These are phyloP conservation scores for Eleusine indica DNA, from an alignment of 176 grass and related monocot species.

Conservation along the genomic window DNA sequence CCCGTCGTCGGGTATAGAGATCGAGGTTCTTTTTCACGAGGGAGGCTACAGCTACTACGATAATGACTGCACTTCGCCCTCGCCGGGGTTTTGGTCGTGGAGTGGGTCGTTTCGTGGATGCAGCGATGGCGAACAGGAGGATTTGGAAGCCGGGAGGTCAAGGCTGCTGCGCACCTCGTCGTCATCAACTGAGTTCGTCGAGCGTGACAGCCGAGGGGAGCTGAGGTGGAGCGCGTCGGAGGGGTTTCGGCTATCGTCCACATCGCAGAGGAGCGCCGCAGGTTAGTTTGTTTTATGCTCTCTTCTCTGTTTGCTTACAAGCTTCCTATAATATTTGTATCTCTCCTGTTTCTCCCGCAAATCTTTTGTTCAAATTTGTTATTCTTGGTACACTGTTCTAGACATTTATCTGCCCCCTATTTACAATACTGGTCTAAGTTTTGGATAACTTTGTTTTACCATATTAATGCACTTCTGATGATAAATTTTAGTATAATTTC, in stretches of 20 bases:
- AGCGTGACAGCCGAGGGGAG: constrained; percentile 6
- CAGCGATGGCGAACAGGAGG: constrained; percentile 10
- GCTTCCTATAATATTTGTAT: too few relatives aligned
- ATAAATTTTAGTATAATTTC: too few relatives aligned
- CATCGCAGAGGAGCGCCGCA: neutral
- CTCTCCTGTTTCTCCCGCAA: too few relatives aligned
- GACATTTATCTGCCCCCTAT: too few relatives aligned
- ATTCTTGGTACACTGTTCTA: too few relatives aligned
- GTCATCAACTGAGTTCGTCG: constrained; percentile 2
- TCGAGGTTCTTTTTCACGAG: constrained; percentile 37
- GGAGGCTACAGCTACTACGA: neutral
- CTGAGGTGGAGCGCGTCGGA: constrained; percentile 25
- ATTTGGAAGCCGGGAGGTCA: constrained; percentile 14
- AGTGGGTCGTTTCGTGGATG: neutral
- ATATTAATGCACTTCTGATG: too few relatives aligned
- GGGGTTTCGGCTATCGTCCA: neutral
- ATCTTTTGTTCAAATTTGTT: too few relatives aligned
- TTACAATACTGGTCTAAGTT: too few relatives aligned
- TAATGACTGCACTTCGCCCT: neutral
- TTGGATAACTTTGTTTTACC: too few relatives aligned
- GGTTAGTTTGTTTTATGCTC: neutral
- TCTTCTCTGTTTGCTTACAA: too few relatives aligned
- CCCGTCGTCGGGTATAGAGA: constrained; percentile 21
- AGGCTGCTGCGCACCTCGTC: constrained; percentile 17
- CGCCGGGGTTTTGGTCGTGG: neutral